These are phyloP conservation scores for Plasmodium gaboni DNA, from an alignment of 169 alveolate genomes.

Conservation along the genomic window DNA sequence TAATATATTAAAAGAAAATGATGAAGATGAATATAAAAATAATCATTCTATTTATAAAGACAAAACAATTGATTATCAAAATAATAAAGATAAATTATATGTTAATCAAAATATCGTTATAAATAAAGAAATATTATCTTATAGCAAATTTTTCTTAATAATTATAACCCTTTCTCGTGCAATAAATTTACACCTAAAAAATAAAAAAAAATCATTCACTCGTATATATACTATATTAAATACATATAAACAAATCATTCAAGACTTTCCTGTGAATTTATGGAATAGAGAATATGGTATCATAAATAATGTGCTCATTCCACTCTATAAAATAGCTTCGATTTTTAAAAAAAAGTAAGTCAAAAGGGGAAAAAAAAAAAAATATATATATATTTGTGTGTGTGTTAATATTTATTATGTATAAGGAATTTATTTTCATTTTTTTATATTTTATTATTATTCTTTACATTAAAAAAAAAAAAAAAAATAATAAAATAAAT, in stretches of 20 bases:
- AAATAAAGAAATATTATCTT: slow-evolving; percentile 67
- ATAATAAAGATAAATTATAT: not conserved
- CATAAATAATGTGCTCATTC: slow-evolving; percentile 35
- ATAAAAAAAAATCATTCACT: slow-evolving; percentile 58
- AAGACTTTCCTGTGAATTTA: slow-evolving; percentile 40
- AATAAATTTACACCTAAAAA: slow-evolving; percentile 50
- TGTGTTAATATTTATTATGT: too few relatives aligned
- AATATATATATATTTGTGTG: too few relatives aligned
- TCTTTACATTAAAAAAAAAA: not conserved
- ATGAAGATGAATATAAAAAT: not conserved
- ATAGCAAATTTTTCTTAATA: slow-evolving; percentile 73
- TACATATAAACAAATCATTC: slow-evolving; percentile 49
- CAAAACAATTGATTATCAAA: not conserved
- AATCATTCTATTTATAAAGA: not conserved
- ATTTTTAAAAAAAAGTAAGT: slow-evolving; percentile 55
- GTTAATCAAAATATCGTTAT: slow-evolving; percentile 21
- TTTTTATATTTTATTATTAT: too few relatives aligned
- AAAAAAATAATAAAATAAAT: too few relatives aligned
- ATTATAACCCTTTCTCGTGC: slow-evolving; percentile 73
- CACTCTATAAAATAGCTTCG: slow-evolving; percentile 72
- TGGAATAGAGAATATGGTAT: slow-evolving; percentile 66
- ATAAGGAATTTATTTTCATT: too few relatives aligned
- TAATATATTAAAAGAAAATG: slow-evolving; percentile 18
- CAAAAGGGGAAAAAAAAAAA: too few relatives aligned
- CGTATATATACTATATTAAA: slow-evolving; percentile 56